Conservation (phyloP, 176 grass and related monocot species). For the Phragmites australis region DNA sequence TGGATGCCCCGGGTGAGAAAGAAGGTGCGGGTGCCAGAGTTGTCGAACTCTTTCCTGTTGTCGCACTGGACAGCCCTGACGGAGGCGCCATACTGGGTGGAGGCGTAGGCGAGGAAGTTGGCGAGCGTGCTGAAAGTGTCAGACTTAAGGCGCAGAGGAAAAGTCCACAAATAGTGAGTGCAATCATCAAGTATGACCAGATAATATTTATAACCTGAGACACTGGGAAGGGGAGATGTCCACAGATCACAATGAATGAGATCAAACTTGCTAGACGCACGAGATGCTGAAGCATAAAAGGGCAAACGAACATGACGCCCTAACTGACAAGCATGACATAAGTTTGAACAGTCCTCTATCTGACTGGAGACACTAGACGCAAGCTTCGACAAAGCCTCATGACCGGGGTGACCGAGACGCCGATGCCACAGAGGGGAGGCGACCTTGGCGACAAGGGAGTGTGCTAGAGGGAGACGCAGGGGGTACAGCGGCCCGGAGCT, state of each 20-base stretch:
- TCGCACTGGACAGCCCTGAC: no score
- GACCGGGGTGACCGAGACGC: background rate
- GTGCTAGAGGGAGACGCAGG: background rate
- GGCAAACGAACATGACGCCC: no score
- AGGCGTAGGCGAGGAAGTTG: background rate
- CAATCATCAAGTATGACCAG: background rate
- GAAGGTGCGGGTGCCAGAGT: background rate
- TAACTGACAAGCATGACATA: no score
- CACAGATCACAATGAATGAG: background rate
- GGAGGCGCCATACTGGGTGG: no score
- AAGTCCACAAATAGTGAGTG: background rate
- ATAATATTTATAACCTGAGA: background rate
- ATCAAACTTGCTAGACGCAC: background rate
- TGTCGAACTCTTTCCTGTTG: no score
- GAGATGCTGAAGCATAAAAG: no score
- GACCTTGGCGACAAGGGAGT: background rate
- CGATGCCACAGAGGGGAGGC: background rate
- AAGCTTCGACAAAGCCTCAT: background rate
- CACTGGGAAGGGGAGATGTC: background rate
- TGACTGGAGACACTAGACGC: background rate
- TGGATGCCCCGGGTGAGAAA: background rate
- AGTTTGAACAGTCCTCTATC: background rate
- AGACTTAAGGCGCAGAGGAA: background rate
- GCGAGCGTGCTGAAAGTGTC: background rate
- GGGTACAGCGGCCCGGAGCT: no score